These are phyloP conservation scores for Hypoxylon fragiforme DNA, from an alignment of 495 filamentous ascomycete species.

Conservation along the genomic window DNA sequence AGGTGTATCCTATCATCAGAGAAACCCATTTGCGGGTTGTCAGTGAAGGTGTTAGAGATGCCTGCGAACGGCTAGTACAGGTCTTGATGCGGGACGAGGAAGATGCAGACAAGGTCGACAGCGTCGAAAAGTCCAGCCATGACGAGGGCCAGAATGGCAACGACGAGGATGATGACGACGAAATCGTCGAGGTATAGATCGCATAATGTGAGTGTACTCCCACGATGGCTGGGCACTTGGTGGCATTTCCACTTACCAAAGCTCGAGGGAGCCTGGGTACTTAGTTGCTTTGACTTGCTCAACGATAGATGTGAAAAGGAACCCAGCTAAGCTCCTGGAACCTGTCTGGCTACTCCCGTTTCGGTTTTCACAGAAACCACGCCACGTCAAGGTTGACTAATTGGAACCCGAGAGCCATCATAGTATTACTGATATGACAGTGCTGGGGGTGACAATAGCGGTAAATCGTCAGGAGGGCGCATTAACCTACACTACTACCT, in stretches of 20 bases:
- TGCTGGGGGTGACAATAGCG: no score
- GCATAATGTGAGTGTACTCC: not conserved
- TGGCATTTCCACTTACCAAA: not conserved
- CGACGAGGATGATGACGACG: conserved; percentile 42
- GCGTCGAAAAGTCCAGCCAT: conserved; percentile 46
- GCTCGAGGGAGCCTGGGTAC: not conserved
- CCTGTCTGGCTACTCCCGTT: no score
- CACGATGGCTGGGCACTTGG: conserved; percentile 5
- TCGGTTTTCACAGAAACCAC: no score
- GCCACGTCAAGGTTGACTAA: no score
- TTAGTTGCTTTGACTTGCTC: conserved; percentile 16
- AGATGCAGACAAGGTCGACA: conserved; percentile 45
- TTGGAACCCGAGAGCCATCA: no score
- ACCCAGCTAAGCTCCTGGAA: no score
- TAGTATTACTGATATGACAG: no score
- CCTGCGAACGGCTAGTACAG: conserved; percentile 87
- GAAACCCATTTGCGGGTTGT: conserved; percentile 81
- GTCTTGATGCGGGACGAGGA: conserved; percentile 85
- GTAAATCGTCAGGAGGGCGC: no score
- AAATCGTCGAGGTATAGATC: conserved; percentile 51
- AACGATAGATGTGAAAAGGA: not conserved
- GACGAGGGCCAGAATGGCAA: conserved; percentile 65
- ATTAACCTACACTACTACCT: not conserved
- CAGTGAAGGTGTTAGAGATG: conserved; percentile 80
- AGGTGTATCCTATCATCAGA: conserved; percentile 85